Percentiles rank a stretch among this genome's conserved stretches.
Conservation (phyloP, 2,329 filamentous ascomycete species). For the Pestalotiopsis sp. region DNA sequence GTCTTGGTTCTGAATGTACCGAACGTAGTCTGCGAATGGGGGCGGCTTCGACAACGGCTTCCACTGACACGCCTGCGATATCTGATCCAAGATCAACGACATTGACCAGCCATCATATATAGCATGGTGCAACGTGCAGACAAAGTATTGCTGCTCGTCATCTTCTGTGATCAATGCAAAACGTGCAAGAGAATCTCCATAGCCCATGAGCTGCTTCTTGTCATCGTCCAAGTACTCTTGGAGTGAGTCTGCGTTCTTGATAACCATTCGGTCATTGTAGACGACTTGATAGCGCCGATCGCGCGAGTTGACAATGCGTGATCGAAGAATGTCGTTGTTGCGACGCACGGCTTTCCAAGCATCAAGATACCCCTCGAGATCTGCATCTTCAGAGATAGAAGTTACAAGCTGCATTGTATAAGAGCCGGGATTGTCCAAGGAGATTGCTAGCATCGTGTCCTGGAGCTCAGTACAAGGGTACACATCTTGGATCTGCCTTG, state of each 20-base stretch:
- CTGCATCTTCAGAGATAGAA: slow-evolving; percentile 6
- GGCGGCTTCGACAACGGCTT: not conserved
- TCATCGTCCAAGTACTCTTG: slow-evolving; percentile 7
- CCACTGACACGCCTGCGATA: slow-evolving; percentile 5
- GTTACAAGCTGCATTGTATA: slow-evolving; percentile 12
- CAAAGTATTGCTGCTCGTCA: slow-evolving; percentile 2
- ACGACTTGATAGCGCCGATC: slow-evolving; percentile 8
- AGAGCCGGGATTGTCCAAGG: not conserved
- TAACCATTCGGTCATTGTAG: slow-evolving; percentile 10
- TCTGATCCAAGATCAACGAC: slow-evolving; percentile 5
- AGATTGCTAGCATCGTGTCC: slow-evolving; percentile 7
- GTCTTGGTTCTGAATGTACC: slow-evolving; percentile 3
- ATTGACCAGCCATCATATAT: slow-evolving; percentile 84
- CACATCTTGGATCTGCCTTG: slow-evolving; percentile 5
- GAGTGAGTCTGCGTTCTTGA: slow-evolving; percentile 8
- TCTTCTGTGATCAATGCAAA: slow-evolving; percentile 8
- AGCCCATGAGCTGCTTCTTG: slow-evolving; percentile 6
- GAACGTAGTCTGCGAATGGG: not conserved
- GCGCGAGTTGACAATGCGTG: slow-evolving; percentile 2
- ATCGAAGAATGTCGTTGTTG: slow-evolving; percentile 5
- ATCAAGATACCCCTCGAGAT: slow-evolving; percentile 5
- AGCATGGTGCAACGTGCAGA: slow-evolving; percentile 71
- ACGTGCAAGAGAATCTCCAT: slow-evolving; percentile 4
- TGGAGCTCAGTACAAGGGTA: slow-evolving; percentile 11
- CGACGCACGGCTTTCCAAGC: slow-evolving; percentile 11